These are phyloP conservation scores for Aureobasidium namibiae DNA, from an alignment of 2,329 filamentous ascomycete genomes.

Conservation along the genomic window DNA sequence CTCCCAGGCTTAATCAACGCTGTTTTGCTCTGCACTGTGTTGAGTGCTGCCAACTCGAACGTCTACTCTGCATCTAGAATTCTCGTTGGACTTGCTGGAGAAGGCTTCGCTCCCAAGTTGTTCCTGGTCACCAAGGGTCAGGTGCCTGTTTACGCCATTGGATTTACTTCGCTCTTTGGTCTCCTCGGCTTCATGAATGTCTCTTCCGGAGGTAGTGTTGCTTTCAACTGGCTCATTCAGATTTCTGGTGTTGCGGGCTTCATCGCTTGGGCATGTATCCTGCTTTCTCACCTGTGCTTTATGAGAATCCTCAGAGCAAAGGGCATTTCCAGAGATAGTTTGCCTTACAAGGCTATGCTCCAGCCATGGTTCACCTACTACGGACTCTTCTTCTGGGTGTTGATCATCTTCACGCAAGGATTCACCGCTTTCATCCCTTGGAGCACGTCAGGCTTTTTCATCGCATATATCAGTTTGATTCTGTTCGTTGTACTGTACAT, in stretches of 20 bases:
- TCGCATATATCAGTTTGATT: constrained; percentile 64
- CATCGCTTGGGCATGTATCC: constrained; percentile 66
- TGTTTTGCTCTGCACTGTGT: constrained; percentile 53
- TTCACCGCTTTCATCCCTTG: constrained; percentile 45
- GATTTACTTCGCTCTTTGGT: constrained; percentile 45
- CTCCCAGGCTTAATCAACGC: constrained; percentile 60
- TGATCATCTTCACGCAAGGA: constrained; percentile 41
- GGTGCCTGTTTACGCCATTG: constrained; percentile 38
- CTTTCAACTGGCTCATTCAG: constrained; percentile 64
- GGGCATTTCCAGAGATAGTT: constrained; percentile 54
- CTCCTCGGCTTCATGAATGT: constrained; percentile 68
- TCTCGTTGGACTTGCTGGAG: constrained; percentile 55
- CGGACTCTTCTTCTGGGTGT: constrained; percentile 52
- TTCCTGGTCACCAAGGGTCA: constrained; percentile 34
- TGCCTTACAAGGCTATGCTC: constrained; percentile 60
- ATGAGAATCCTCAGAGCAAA: constrained; percentile 62
- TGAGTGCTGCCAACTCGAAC: constrained; percentile 43
- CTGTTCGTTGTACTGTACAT: constrained; percentile 62
- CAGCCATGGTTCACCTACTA: constrained; percentile 60
- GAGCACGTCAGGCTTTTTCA: constrained; percentile 63
- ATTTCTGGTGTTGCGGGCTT: constrained; percentile 44
- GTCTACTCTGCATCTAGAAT: constrained; percentile 60
- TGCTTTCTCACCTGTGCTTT: constrained; percentile 59
- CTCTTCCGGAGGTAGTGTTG: constrained; percentile 56
- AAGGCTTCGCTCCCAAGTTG: constrained; percentile 36